phyloP scores from a whole-genome alignment of 257 asterid species.

The Henckelia pumila region DNA sequence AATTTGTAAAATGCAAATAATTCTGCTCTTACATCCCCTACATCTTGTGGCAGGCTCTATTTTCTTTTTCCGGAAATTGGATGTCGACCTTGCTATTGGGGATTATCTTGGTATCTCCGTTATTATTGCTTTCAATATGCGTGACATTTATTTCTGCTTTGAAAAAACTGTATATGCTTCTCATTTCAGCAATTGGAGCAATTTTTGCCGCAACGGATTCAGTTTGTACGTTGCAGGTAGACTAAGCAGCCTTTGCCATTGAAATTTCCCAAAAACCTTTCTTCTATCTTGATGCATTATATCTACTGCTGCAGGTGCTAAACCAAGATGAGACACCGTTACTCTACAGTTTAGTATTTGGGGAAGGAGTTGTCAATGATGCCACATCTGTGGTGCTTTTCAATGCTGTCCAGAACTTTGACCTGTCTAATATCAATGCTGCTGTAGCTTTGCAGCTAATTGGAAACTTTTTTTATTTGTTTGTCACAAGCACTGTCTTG shows the following conservation, averaged over 20 bases:
- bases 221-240: constrained; percentile 98
- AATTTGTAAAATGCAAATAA: constrained; percentile 8
- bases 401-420: constrained; percentile 94
- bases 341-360: too few species aligned
- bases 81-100: constrained; percentile 70
- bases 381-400: constrained; percentile 97
- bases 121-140: neutral
- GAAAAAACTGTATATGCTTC: constrained; percentile 14
- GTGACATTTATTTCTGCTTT: constrained; percentile 9
- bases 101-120: constrained; percentile 73
- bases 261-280: constrained; percentile 7
- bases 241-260: constrained; percentile 15
- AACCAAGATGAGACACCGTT: constrained; percentile 97
- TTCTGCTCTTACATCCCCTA: constrained; percentile 14
- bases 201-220: constrained; percentile 98
- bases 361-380: constrained; percentile 98
- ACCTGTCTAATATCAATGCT: constrained; percentile 68
- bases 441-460: constrained; percentile 54
- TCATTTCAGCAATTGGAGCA: constrained; percentile 83
- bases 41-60: constrained; percentile 66
- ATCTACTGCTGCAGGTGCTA: constrained; percentile 62
- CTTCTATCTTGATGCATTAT: constrained; percentile 21
- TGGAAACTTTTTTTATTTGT: constrained; percentile 81
- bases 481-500: constrained; percentile 65
- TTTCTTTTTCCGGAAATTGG: constrained; percentile 55